Conservation (phyloP, 306 rosid species). For the Glycine tomentella region DNA sequence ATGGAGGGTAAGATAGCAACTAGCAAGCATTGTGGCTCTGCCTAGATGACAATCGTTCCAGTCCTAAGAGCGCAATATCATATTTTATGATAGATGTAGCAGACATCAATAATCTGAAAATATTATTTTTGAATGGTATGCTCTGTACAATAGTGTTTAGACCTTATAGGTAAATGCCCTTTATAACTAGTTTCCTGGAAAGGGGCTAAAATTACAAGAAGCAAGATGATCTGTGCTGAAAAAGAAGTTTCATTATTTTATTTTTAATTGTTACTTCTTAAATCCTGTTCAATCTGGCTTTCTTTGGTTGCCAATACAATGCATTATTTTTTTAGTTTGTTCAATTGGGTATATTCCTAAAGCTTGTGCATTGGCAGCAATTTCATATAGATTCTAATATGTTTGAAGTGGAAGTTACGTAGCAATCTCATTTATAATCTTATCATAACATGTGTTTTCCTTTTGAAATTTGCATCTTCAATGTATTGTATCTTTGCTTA, state of each 20-base stretch:
- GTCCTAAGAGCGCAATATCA: not conserved
- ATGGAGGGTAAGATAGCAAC: conserved; percentile 30
- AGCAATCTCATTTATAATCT: not conserved
- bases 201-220: too few species aligned
- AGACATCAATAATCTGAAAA: too few species aligned
- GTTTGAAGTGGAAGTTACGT: not conserved
- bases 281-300: conserved; percentile 6
- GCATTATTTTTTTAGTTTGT: conserved; percentile 5
- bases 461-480: not conserved
- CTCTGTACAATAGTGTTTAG: too few species aligned
- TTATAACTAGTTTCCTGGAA: too few species aligned
- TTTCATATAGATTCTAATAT: not conserved
- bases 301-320: not conserved
- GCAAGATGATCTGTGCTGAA: too few species aligned
- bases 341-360: conserved; percentile 8
- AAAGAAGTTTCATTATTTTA: not conserved
- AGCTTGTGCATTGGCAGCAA: not conserved
- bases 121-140: too few species aligned
- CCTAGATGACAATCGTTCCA: conserved; percentile 6
- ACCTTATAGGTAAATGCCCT: too few species aligned
- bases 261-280: not conserved
- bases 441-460: not conserved
- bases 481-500: conserved; percentile 21
- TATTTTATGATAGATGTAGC: too few species aligned
- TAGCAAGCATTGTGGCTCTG: not conserved